A percentile compares a stretch with the other conserved stretches of the same genome.
These are phyloP conservation scores for Naumovozyma castellii DNA, from an alignment of 805 yeast species.

Conservation along the genomic window DNA sequence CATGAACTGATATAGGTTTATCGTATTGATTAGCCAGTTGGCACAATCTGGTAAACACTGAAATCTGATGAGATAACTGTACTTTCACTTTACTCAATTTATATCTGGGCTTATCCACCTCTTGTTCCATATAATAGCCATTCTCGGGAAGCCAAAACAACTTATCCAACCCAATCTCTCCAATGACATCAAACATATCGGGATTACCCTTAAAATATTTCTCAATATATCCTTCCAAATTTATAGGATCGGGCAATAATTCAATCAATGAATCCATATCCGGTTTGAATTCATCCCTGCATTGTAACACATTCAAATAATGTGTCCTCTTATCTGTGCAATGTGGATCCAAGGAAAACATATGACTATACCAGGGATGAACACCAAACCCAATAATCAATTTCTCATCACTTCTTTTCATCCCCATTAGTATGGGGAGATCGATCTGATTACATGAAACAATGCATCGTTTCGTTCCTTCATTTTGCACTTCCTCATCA, in stretches of 20 bases:
- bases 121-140: constrained; percentile 42
- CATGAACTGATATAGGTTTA: constrained; percentile 66
- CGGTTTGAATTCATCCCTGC: constrained; percentile 21
- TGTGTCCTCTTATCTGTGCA: constrained; percentile 38
- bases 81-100: constrained; percentile 43
- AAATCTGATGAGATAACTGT: constrained; percentile 53
- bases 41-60: constrained; percentile 43
- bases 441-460: constrained; percentile 14
- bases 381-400: constrained; percentile 45
- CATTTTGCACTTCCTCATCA: neutral
- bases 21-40: constrained; percentile 40
- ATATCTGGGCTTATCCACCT: constrained; percentile 12
- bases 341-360: constrained; percentile 32
- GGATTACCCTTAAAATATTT: constrained; percentile 6
- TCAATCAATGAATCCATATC: constrained; percentile 31
- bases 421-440: constrained; percentile 12
- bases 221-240: constrained; percentile 30
- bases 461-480: constrained; percentile 1
- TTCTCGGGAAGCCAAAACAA: constrained; percentile 54
- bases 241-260: constrained; percentile 53
- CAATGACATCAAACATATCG: constrained; percentile 39
- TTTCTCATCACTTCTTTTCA: neutral
- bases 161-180: constrained; percentile 89
- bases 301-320: constrained; percentile 42
- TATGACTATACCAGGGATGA: constrained; percentile 88